A percentile compares a stretch with the other conserved stretches of the same genome.
phyloP scores from a whole-genome alignment of 1,284 basidiomycete genomes.

The Cryptococcus floricola region DNA sequence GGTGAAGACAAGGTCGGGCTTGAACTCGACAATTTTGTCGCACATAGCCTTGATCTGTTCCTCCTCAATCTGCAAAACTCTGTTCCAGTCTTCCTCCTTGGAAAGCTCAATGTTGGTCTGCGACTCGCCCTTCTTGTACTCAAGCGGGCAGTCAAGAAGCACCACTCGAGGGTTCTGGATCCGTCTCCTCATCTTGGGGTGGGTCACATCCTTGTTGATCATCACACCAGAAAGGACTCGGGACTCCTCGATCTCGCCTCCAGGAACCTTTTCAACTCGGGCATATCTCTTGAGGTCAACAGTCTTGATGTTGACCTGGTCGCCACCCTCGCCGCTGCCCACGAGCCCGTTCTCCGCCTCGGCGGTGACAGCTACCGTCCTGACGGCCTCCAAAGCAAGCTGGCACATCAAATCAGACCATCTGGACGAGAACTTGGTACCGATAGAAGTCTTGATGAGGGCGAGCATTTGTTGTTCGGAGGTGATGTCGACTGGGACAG shows the following conservation, averaged over 20 bases:
- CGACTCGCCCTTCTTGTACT: conserved; percentile 98
- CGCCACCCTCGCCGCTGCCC: conserved; percentile 40
- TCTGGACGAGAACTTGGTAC: conserved; percentile 95
- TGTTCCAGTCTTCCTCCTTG: conserved; percentile 89
- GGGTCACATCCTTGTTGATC: conserved; percentile 98
- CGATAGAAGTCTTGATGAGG: conserved; percentile 97
- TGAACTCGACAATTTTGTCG: conserved; percentile 83
- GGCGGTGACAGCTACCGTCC: conserved; percentile 64
- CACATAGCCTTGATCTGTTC: conserved; percentile 92
- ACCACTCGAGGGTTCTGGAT: conserved; percentile 89
- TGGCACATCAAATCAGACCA: conserved; percentile 98
- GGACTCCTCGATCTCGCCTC: conserved; percentile 94
- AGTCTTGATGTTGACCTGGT: conserved; percentile 60
- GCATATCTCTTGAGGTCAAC: conserved; percentile 99
- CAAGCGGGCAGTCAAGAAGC: conserved; percentile 90
- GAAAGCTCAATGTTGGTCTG: conserved; percentile 99
- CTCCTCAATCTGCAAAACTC: conserved; percentile 92
- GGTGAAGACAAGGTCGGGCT: conserved; percentile 91
- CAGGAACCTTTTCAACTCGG: conserved; percentile 93
- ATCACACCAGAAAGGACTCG: conserved; percentile 86
- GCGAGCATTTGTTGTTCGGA: conserved; percentile 90
- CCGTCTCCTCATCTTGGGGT: conserved; percentile 90
- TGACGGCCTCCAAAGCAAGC: conserved; percentile 87
- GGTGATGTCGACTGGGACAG: conserved; percentile 80
- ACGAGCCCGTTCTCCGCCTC: conserved; percentile 47